Evolutionary conservation across 2,329 filamentous ascomycete species (phyloP).

Genomic region (Monosporascus sp.): DNA sequence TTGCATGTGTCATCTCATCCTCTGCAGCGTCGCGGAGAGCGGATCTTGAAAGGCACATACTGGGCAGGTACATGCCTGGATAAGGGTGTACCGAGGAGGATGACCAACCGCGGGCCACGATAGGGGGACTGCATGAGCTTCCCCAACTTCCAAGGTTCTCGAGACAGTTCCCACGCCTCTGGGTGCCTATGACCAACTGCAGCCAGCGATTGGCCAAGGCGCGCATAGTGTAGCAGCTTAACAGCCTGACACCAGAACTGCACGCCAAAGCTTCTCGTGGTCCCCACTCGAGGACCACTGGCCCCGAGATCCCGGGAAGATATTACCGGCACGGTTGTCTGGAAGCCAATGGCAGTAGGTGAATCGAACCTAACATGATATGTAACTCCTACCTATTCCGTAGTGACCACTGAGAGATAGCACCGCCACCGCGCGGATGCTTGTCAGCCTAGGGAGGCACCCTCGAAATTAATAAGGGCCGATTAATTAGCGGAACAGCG

Average conservation of each 20-base stretch:
- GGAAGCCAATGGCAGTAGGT: neutral
- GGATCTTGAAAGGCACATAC: too few species aligned
- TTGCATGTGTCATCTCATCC: too few species aligned
- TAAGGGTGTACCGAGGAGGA: neutral
- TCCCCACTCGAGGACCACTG: neutral
- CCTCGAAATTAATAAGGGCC: too few species aligned
- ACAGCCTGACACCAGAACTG: neutral
- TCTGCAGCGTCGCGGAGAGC: too few species aligned
- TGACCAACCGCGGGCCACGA: neutral
- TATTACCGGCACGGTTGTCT: neutral
- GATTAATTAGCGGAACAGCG: too few species aligned
- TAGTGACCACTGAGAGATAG: too few species aligned
- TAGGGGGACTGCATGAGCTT: neutral
- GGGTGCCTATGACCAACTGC: neutral
- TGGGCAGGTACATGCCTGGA: neutral
- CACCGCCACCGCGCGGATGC: too few species aligned
- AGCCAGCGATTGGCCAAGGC: neutral
- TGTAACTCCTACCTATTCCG: too few species aligned
- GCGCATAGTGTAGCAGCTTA: neutral
- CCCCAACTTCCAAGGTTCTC: neutral
- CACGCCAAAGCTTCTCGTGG: neutral
- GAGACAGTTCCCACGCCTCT: neutral
- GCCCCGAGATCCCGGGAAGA: neutral
- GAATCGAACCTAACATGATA: too few species aligned
- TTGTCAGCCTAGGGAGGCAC: too few species aligned